Evolutionary conservation across 352 stramenopile genomes (phyloP), one percentile per base, ranked within the genome.

Genomic region (Pythium aphanidermatum): DNA sequence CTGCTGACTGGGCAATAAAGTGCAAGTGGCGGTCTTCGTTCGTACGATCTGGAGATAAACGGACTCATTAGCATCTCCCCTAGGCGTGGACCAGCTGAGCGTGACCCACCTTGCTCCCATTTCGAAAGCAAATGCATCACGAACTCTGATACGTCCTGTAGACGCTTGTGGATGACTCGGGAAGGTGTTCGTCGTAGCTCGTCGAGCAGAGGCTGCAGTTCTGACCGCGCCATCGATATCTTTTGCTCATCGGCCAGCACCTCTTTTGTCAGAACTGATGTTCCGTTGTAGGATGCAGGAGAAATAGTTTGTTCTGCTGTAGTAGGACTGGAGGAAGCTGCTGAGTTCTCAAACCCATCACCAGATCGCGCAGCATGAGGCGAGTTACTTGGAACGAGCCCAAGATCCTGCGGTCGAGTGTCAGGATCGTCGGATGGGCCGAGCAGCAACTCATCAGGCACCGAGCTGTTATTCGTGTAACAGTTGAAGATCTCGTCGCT

Each of bases 381-480:
- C n/a, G n/a, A n/a, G n/a, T n/a, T n/a, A n/a, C n/a, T n/a, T n/a
- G n/a, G n/a, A n/a, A n/a, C n/a, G n/a, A n/a, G 35, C 20, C 13
- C 5, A 5, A 40, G 35, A 6, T 59, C 42, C 2, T 48, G 27
- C 23, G 40, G 42, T 19, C 16, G 42, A 26, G 40, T 19, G 2
- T 54, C 51, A 6, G 54, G 17, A 9, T 57, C 49, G 1, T 61
- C 49, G n/a, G 14, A 36, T 3, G 57, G 33, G 0, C 68, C 78
- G 2, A 90, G 55, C 36, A 87, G 46, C 36, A 87, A 45, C 20
- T 86, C 74, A 30, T 90, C 73, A 1, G 78, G 78, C 8, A 90
- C 73, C 2, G 74, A 79, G 65, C 69, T 90, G 63, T 85, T 90
- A 58, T 83, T 90, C 17, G 60, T 70, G 58, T 87, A 90, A 59